Base-by-base conservation (phyloP, 1,139 yeast species). In the Kodamaea plutei region DNA sequence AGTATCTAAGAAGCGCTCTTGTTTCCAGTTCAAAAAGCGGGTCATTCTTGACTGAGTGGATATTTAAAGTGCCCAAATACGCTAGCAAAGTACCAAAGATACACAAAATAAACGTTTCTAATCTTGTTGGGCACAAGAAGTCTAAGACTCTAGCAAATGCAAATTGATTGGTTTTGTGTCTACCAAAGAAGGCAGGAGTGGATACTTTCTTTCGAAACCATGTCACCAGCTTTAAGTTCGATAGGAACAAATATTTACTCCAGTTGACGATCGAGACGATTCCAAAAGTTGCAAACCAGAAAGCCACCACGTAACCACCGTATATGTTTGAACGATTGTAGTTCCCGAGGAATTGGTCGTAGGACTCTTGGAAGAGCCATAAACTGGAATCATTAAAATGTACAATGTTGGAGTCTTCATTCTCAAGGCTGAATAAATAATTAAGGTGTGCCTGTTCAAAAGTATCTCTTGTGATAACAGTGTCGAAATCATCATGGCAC, bases 51-150 rank as follows among this genome's bases (percentile, higher is more conserved):
- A 43, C 37, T 26, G 50, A 53, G 16, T 43, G 42, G 23, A 61
- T 55, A 3, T 50, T 36, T 15, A 38, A 27, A 10, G 25, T 35
- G 26, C 29, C 38, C 11, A 26, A 39, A 14, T 15, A 29, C 6
- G 29, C 6, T 4, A 36, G 33, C 12, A 40, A 12, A 2, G 23
- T 29, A 10, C 29, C 13, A 26, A 42, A 41, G n/a, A 29, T 24
- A 4, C 30, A 15, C n/a, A 44, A 27, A 8, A 38, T 26, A 12
- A 35, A n/a, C 2, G 38, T 32, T 52, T 82, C 93, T 34, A 72
- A 57, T 35, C 93, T 64, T 0, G 88, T 74, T 0, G 95, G 95
- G 52, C 65, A 56, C 8, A 64, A 47, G 14, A 56, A 34, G 5
- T 55, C 49, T 17, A 56, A 46, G 10, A 54, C 40, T 16, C 55